Evolutionary conservation across 148 eudicot genomes (phyloP), one percentile per base, ranked within the genome.

Genomic region (Silene conica): DNA sequence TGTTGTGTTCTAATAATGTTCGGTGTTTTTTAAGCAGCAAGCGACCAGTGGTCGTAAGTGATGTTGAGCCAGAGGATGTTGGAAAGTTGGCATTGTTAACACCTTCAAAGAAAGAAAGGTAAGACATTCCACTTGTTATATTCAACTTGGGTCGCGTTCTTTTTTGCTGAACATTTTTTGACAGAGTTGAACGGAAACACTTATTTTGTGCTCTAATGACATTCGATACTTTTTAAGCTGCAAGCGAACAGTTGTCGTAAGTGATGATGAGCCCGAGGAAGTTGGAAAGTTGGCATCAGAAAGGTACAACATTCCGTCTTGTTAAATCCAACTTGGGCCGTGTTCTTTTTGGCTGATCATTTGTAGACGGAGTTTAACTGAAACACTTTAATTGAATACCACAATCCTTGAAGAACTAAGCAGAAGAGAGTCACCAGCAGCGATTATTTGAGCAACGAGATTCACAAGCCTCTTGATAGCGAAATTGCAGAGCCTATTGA

Each of bases 21-120:
- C 3, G 16, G 16, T 12, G 9, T 4, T 13, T 50, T 50, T 50
- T 58, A 67, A 78, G 77, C 25, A 10, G 21, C 52, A 78, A 73
- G 69, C 54, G 13, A 61, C 34, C 16, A 14, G 61, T 18, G 54
- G 70, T 73, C 28, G 19, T 62, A 6, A 74, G 58, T 52, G 77
- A 68, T 73, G 77, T 68, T 18, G 74, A 79, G 45, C 62, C 70
- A 0, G 69, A 73, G 14, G 74, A 74, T 21, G 50, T 48, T 74
- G 28, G 63, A 68, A 50, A 52, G 26, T 26, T 11, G 20, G 18
- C 19, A 58, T 28, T 67, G 14, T 11, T 21, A 28, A 68, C 9
- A 26, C 43, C 20, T 50, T 46, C 16, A 22, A 73, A 73, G 45
- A 68, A 38, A 11, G 31, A 4, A 61, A 74, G 81, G 81, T 79